Base-by-base conservation (phyloP, 805 yeast species). In the Suhomyces emberorum region DNA sequence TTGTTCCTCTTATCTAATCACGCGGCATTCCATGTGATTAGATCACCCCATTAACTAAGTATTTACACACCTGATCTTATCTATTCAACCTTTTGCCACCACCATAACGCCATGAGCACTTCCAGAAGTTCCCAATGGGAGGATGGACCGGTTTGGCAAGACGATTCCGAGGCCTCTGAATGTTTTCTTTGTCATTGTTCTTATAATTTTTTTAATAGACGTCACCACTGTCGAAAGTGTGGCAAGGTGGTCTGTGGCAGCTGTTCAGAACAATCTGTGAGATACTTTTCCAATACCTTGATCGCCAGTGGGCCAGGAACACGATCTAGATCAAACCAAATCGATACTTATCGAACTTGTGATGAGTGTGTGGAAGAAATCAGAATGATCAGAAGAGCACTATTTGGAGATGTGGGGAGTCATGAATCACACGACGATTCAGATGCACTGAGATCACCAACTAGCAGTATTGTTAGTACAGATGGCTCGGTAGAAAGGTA, bases 201-300 rank as follows among this genome's bases (percentile, higher is more conserved):
- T 26, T 87, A 79, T 61, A 66, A 80, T 2, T 58, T 85, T 38
- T 79, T 83, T 56, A 74, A 67, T 53, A 70, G 96, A 39, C 72
- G 88, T 38, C 96, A 87, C 60, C 96, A 87, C 56, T 87, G 96
- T 57, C 69, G 93, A 35, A 70, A 67, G 41, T 87, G 96, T 61
- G 96, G 96, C 3, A 66, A 78, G 22, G 81, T 88, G 0, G 85
- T 82, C 12, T 87, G 96, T 58, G 81, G 78, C 20, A 49, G 55
- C 26, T 87, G 96, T 51, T 79, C 91, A 5, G 54, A 63, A 7
- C 67, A 74, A 15, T 57, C 60, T 28, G 68, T 76, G 5, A 64
- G 69, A 22, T 54, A 51, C 37, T 50, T 51, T 30, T 42, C 54
- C 30, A 43, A 44, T 32, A 41, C 57, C 3, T 42, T 29, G 4